Conservation (phyloP, 495 filamentous ascomycete species). For the Trichodelitschia bisporula region DNA sequence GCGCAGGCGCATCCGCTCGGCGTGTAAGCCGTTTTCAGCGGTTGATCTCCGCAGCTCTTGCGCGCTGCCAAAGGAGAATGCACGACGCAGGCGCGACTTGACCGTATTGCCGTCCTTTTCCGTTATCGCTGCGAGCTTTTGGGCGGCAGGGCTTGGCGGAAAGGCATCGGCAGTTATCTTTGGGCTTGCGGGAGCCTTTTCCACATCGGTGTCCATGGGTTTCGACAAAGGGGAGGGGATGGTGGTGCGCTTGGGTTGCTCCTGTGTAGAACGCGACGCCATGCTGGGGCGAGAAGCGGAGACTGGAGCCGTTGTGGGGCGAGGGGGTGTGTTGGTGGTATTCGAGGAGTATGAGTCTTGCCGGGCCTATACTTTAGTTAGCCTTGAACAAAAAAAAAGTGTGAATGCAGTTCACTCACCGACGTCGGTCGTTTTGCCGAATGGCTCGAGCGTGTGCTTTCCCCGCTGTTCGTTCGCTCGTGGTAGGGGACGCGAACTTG, state of each 20-base stretch:
- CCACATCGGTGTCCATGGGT: slow-evolving; percentile 25
- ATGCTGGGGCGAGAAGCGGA: too few species aligned
- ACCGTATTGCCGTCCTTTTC: slow-evolving; percentile 54
- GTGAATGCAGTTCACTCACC: too few species aligned
- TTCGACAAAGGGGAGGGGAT: slow-evolving; percentile 78
- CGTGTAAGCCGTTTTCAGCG: slow-evolving; percentile 33
- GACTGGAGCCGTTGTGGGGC: too few species aligned
- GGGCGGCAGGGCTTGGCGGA: slow-evolving; percentile 41
- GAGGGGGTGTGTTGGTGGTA: too few species aligned
- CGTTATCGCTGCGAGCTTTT: slow-evolving; percentile 56
- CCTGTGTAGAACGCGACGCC: too few species aligned
- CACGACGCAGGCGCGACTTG: slow-evolving; percentile 71
- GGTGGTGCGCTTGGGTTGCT: slow-evolving; percentile 41
- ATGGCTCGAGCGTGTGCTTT: too few species aligned
- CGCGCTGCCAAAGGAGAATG: slow-evolving; percentile 93
- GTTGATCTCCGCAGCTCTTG: slow-evolving; percentile 67
- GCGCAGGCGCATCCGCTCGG: slow-evolving; percentile 37
- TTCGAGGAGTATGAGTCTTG: too few species aligned
- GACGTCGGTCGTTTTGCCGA: too few species aligned
- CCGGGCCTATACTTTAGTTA: too few species aligned
- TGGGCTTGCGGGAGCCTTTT: slow-evolving; percentile 8
- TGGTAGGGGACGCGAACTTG: too few species aligned
- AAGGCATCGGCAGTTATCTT: slow-evolving; percentile 9
- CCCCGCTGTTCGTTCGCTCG: too few species aligned
- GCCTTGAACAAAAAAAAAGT: too few species aligned